A percentile compares a stretch with the other conserved stretches of the same genome.
Conservation (phyloP, 2,329 filamentous ascomycete species). For the Verticillium isaacii region DNA sequence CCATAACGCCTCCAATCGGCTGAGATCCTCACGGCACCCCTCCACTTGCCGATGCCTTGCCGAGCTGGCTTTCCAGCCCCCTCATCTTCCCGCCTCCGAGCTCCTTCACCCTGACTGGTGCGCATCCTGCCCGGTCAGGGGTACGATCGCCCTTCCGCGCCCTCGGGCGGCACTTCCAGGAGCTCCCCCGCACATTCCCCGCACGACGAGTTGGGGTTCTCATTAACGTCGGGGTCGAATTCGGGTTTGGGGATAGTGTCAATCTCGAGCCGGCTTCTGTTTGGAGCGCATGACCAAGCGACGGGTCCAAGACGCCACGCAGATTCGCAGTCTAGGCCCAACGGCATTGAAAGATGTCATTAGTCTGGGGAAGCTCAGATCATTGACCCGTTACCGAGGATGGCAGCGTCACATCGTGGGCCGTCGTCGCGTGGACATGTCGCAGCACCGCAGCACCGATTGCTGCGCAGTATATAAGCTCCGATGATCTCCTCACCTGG, state of each 20-base stretch:
- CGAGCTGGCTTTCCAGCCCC: background rate
- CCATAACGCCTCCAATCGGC: background rate
- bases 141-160: background rate
- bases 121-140: background rate
- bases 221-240: background rate
- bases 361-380: background rate
- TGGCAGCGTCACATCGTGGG: background rate
- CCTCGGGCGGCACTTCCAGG: background rate
- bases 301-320: background rate
- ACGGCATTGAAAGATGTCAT: background rate
- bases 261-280: background rate
- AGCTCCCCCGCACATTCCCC: background rate
- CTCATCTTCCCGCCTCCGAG: background rate
- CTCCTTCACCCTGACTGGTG: background rate
- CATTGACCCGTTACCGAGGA: background rate
- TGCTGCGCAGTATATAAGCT: background rate
- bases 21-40: background rate
- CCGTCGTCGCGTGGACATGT: background rate
- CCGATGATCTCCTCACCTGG: background rate
- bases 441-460: background rate
- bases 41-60: background rate
- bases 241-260: background rate
- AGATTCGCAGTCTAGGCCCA: background rate
- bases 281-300: background rate
- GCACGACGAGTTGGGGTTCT: background rate